Evolutionary conservation across 73 alveolate genomes (phyloP).

Genomic region (Paraurostyla sp.): DNA sequence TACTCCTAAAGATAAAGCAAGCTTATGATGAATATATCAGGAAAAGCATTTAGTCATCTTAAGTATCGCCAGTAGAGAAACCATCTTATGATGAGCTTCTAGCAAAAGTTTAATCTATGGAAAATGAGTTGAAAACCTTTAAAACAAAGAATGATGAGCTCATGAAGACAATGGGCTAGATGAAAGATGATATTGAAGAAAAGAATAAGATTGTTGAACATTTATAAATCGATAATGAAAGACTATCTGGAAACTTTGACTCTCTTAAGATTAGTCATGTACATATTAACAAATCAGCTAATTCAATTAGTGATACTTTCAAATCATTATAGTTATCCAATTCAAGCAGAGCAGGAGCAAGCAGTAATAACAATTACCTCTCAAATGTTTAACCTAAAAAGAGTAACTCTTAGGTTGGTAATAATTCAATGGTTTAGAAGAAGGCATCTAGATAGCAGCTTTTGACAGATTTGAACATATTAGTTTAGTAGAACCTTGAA

Average conservation of each 20-base stretch:
- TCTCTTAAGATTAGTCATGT: neutral
- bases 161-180: neutral
- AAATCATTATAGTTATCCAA: slow-evolving; percentile 40
- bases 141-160: slow-evolving; percentile 20
- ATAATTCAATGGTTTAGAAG: neutral
- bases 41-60: neutral
- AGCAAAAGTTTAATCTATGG: neutral
- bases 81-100: slow-evolving; percentile 38
- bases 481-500: neutral
- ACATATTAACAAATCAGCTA: slow-evolving; percentile 33
- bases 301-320: slow-evolving; percentile 55
- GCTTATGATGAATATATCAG: slow-evolving; percentile 50
- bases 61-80: neutral
- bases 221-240: neutral
- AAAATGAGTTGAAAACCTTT: neutral
- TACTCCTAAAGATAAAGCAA: slow-evolving; percentile 11
- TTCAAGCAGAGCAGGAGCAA: slow-evolving; percentile 6
- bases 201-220: neutral
- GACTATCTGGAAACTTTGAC: neutral
- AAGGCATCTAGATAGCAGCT: slow-evolving; percentile 1
- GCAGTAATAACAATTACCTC: too few relatives aligned
- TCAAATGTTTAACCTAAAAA: too few relatives aligned
- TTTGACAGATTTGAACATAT: slow-evolving; percentile 10
- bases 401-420: too few relatives aligned
- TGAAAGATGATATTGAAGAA: slow-evolving; percentile 40